Base-by-base conservation (phyloP, 495 filamentous ascomycete species). In the Penicillium maclennaniae region DNA sequence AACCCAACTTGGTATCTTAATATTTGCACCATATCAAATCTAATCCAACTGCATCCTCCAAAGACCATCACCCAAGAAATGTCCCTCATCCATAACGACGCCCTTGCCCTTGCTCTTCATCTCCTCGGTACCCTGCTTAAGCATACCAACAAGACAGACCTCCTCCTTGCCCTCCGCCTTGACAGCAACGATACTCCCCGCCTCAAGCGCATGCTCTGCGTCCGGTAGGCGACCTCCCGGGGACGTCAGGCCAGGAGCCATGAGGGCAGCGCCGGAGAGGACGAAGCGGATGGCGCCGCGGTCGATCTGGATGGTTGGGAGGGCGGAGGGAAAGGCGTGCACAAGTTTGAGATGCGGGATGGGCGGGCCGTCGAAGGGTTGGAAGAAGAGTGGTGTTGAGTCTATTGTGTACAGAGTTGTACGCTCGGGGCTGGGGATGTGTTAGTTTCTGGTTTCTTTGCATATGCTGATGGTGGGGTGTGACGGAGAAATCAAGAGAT, bases 211-310 rank as follows among this genome's bases (percentile, higher is more conserved):
- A 45, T 72, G 43, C 49, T 82, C 76, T 26, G 73, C 65, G 45
- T 73, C 77, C 25, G 91, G 93, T 58, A 98, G 68, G 27, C 83
- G 61, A 0, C 93, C 93, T 1, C 95, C 93, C 0, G 84, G 66
- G 8, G 82, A 87, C 7, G 93, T 98, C 53, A 97, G 66, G 0
- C 93, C 93, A 0, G 93, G 93, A 12, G 88, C 91, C 93, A 98
- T 98, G 40, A 98, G 83, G 48, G 92, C 87, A 0, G 93, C 93
- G 20, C 93, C 93, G 3, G 83, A 85, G 1, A 98, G 80, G 26
- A 98, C 92, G 72, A 98, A 98, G 52, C 95, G 89, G 69, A 97
- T 97, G 0, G 95, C 93, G 47, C 93, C 93, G 45, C 93, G 85
- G 70, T 97, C 92, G 63, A 96, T 91, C 28, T 77, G 75, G 51